Percentiles rank a stretch among this genome's conserved stretches.
These are phyloP conservation scores for Tetrapisispora phaffii DNA, from an alignment of 805 yeast genomes.

Conservation along the genomic window DNA sequence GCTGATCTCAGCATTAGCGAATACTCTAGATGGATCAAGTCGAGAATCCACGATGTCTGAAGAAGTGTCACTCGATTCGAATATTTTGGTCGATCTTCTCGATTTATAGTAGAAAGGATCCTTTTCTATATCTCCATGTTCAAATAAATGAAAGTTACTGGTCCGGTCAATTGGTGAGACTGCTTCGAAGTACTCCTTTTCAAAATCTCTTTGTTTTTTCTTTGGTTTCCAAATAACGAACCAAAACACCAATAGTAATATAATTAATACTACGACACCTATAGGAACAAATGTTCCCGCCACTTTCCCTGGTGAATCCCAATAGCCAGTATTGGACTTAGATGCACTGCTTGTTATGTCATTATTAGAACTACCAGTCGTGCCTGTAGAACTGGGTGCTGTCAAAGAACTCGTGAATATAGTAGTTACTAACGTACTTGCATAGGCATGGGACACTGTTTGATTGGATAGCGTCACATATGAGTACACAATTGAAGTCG, in stretches of 20 bases:
- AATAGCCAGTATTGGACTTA: conserved; percentile 36
- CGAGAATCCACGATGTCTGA: conserved; percentile 28
- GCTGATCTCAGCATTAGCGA: conserved; percentile 5
- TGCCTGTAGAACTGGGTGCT: background rate
- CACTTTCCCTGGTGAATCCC: conserved; percentile 62
- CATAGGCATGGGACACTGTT: conserved; percentile 1
- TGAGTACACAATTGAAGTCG: conserved; percentile 14
- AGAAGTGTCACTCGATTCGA: background rate
- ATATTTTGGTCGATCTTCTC: background rate
- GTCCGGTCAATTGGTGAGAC: conserved; percentile 10
- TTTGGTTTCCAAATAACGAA: conserved; percentile 25
- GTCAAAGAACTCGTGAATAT: conserved; percentile 9
- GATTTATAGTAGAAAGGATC: conserved; percentile 6
- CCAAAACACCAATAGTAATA: conserved; percentile 37
- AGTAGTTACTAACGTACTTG: conserved; percentile 14
- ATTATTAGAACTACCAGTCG: conserved; percentile 1
- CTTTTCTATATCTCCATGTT: conserved; percentile 1
- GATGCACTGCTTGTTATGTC: conserved; percentile 1
- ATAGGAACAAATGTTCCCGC: conserved; percentile 81
- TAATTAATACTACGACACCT: conserved; percentile 47
- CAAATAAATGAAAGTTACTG: background rate
- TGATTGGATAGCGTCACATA: conserved; percentile 13
- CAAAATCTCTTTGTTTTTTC: conserved; percentile 16
- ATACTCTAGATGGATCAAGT: conserved; percentile 17
- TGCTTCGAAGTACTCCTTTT: conserved; percentile 18